Conservation (phyloP, 345 rosid genomes). For the Populus davidiana region DNA sequence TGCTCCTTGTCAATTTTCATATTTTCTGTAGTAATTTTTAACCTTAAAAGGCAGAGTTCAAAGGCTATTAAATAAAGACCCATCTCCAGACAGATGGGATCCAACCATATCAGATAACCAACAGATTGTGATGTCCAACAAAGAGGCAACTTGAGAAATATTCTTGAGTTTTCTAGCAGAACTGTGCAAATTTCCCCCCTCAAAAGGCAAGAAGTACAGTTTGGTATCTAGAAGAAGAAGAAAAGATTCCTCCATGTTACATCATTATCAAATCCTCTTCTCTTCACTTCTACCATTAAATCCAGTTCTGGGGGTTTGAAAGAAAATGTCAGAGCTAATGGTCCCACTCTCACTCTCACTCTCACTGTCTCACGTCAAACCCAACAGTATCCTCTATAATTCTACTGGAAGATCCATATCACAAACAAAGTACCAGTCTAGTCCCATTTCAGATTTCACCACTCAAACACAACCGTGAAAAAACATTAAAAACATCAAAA, state of each 20-base stretch:
- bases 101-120: slow-evolving; percentile 9
- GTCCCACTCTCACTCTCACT: slow-evolving; percentile 53
- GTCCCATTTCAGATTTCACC: slow-evolving; percentile 17
- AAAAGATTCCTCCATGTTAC: slow-evolving; percentile 24
- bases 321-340: slow-evolving; percentile 36
- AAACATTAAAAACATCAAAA: background rate
- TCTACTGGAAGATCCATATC: slow-evolving; percentile 20
- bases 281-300: slow-evolving; percentile 34
- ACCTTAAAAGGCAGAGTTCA: background rate
- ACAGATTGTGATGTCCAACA: slow-evolving; percentile 7
- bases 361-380: slow-evolving; percentile 27
- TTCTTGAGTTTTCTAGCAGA: slow-evolving; percentile 12
- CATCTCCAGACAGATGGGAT: slow-evolving; percentile 20
- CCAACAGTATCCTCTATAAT: slow-evolving; percentile 29
- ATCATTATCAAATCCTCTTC: slow-evolving; percentile 28
- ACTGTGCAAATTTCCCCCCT: slow-evolving; percentile 5
- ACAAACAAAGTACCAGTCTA: slow-evolving; percentile 9
- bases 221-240: slow-evolving; percentile 24
- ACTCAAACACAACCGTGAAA: slow-evolving; percentile 1
- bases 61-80: slow-evolving; percentile 10
- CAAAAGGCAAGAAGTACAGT: slow-evolving; percentile 26
- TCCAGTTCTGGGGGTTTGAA: slow-evolving; percentile 39
- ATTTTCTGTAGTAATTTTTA: background rate
- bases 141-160: background rate
- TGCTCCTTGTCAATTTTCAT: background rate